Evolutionary conservation across 2,329 filamentous ascomycete genomes (phyloP).

Genomic region (Colletotrichum tamarilloi): DNA sequence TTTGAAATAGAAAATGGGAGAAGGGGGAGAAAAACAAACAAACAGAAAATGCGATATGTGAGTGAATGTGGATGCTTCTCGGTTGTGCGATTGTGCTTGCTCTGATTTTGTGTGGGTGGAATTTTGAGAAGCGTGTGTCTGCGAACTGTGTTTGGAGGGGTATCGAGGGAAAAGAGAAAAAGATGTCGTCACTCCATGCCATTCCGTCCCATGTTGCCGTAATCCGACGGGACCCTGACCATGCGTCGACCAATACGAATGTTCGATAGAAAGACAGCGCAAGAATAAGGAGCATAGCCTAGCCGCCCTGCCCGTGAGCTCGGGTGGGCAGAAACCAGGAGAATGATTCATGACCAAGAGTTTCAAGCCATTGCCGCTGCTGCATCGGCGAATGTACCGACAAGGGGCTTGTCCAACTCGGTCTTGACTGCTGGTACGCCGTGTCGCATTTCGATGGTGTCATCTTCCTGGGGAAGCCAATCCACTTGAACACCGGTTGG

Average conservation of each 20-base stretch:
- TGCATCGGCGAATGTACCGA: constrained; percentile 71
- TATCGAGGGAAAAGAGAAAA: constrained; percentile 26
- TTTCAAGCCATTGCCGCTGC: constrained; percentile 60
- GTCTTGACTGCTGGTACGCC: constrained; percentile 52
- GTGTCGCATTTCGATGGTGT: constrained; percentile 57
- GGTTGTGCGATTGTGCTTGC: constrained; percentile 10
- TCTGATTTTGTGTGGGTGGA: constrained; percentile 15
- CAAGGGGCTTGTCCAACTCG: constrained; percentile 57
- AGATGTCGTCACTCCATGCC: constrained; percentile 33
- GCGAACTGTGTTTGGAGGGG: constrained; percentile 17
- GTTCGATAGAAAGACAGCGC: background rate
- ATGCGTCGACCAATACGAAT: constrained; percentile 20
- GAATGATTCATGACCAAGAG: constrained; percentile 25
- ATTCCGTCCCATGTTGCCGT: constrained; percentile 26
- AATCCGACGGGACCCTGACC: constrained; percentile 24
- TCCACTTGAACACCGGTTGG: constrained; percentile 62
- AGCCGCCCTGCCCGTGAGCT: constrained; percentile 4
- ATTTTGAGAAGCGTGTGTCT: constrained; percentile 8
- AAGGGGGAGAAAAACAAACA: background rate
- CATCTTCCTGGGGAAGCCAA: constrained; percentile 64
- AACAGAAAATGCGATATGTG: constrained; percentile 25
- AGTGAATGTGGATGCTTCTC: constrained; percentile 21
- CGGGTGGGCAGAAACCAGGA: background rate
- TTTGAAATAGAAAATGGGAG: constrained; percentile 20
- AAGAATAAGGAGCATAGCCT: background rate